Evolutionary conservation across 306 rosid genomes (phyloP), one percentile per base, ranked within the genome.

Genomic region (Trifolium repens): DNA sequence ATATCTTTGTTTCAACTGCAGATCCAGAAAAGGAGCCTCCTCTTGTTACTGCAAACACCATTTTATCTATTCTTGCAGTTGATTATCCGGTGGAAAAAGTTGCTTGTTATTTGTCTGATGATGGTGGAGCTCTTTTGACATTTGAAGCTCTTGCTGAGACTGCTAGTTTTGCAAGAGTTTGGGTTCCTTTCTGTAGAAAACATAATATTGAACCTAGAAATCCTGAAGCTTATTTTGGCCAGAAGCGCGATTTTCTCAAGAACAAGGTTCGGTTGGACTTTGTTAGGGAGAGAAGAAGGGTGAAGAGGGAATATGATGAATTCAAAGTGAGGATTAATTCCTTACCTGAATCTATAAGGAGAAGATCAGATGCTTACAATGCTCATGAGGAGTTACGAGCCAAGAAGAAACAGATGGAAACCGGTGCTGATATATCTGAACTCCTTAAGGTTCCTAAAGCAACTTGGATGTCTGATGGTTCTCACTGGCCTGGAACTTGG

Each of bases 401-500:
- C 2, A 92, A 87, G 85, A 92, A 88, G 91, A 92, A 92, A 69
- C 93, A 88, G 74, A 85, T 87, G 84, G 96, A 92, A 68, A 75
- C 86, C 35, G 89, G 88, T 57, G 74, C 86, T 12, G 74, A 43
- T 79, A 71, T 79, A 39, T 84, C 91, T 0, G 93, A 91, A 16
- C 67, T 81, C 15, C 66, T 89, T 12, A 92, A 87, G 86, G 82
- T 84, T 78, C 73, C 90, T 0, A 91, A 81, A 81, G 97, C 91
- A 69, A 92, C 86, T 26, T 92, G 97, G 97, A 92, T 92, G 97
- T 92, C 97, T 2, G 97, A 92, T 84, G 91, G 96, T 40, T 88
- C 96, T 85, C 91, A 87, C 70, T 92, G 97, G 97, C 86, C 91
- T n/a, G 97, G 97, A 73, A 88, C 97, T 62, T 92, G 97, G 97